A percentile compares a stretch with the other conserved stretches of the same genome.
These are phyloP conservation scores for Poterioochromonas sp. DNA, from an alignment of 352 stramenopile species.

Conservation along the genomic window DNA sequence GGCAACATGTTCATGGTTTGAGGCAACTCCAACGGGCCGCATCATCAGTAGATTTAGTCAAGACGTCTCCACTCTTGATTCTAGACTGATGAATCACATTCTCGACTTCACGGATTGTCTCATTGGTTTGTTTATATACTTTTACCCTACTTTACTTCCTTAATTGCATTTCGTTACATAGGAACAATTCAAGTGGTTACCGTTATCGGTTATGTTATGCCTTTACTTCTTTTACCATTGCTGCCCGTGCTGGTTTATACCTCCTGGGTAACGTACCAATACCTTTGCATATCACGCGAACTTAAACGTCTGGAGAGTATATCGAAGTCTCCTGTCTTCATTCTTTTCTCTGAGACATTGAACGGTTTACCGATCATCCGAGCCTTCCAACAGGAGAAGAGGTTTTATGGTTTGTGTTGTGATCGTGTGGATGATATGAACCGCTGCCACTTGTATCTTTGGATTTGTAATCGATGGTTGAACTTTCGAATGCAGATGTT, in stretches of 20 bases:
- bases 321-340: conserved; percentile 68
- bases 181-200: neutral
- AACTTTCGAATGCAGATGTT: conserved; percentile 54
- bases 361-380: conserved; percentile 77
- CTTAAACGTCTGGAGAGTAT: conserved; percentile 91
- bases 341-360: conserved; percentile 69
- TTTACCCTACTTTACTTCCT: no score
- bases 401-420: conserved; percentile 43
- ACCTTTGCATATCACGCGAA: conserved; percentile 2
- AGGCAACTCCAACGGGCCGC: conserved; percentile 74
- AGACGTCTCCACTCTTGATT: conserved; percentile 53
- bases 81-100: neutral
- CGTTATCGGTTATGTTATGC: neutral
- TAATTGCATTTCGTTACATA: no score
- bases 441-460: conserved; percentile 14
- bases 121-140: no score
- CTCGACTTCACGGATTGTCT: neutral
- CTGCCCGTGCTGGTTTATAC: neutral
- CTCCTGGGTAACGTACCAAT: neutral
- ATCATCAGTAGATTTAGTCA: conserved; percentile 85
- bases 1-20: conserved; percentile 75
- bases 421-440: neutral
- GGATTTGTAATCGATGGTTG: conserved; percentile 50
- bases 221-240: neutral
- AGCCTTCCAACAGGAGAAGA: conserved; percentile 55